Conservation (phyloP, 1,284 basidiomycete species). For the Cerrena zonata region DNA sequence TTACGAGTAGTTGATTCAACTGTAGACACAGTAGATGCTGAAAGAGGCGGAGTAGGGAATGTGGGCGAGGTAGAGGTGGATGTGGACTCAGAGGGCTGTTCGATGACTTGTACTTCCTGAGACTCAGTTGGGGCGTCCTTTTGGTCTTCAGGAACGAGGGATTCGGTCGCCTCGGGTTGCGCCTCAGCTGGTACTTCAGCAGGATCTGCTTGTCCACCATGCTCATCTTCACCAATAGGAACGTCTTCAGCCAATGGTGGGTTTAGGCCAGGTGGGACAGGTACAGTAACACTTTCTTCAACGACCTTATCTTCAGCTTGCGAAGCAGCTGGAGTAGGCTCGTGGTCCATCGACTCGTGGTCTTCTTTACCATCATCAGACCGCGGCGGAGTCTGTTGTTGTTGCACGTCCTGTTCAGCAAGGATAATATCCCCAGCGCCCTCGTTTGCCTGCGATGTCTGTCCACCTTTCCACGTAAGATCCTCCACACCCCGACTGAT, state of each 20-base stretch:
- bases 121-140: neutral
- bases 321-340: neutral
- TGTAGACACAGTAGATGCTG: neutral
- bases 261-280: slow-evolving; percentile 15
- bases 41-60: slow-evolving; percentile 5
- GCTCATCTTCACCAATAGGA: slow-evolving; percentile 18
- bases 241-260: slow-evolving; percentile 14
- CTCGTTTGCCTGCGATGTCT: slow-evolving; percentile 21
- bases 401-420: neutral
- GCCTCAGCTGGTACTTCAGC: slow-evolving; percentile 19
- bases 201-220: slow-evolving; percentile 22
- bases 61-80: slow-evolving; percentile 2
- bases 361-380: neutral
- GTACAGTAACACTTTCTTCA: slow-evolving; percentile 7
- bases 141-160: neutral
- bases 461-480: slow-evolving; percentile 57
- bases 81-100: neutral
- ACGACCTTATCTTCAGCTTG: slow-evolving; percentile 6
- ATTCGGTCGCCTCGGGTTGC: neutral
- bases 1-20: neutral
- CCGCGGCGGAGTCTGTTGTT: neutral
- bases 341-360: slow-evolving; percentile 4
- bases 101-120: neutral
- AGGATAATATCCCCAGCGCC: neutral
- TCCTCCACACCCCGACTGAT: slow-evolving; percentile 75